phyloP scores from a whole-genome alignment of 768 basidiomycete genomes.

The Amanita subjunquillea region DNA sequence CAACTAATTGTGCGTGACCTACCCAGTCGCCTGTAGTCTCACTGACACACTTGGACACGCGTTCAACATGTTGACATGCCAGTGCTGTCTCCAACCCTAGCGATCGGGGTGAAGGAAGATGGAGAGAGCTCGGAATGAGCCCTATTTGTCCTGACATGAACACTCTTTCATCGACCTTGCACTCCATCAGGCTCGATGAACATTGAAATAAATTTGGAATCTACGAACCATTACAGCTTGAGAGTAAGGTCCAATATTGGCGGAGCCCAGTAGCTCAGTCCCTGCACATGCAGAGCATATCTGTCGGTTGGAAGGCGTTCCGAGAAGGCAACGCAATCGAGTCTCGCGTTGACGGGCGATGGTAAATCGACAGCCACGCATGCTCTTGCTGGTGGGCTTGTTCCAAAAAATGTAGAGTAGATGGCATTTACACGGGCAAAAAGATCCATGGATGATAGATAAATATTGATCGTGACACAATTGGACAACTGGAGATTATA shows the following conservation, averaged over 20 bases:
- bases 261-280: constrained; percentile 99
- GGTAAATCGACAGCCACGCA: constrained; percentile 80
- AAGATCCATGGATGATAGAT: constrained; percentile 71
- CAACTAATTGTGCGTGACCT: constrained; percentile 49
- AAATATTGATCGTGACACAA: constrained; percentile 71
- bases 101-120: constrained; percentile 50
- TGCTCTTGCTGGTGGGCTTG: constrained; percentile 89
- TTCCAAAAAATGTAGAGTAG: constrained; percentile 78
- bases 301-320: constrained; percentile 33
- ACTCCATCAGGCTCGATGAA: not conserved
- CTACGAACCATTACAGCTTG: constrained; percentile 74
- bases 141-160: constrained; percentile 96
- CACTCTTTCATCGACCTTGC: constrained; percentile 62
- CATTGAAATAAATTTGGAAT: not conserved
- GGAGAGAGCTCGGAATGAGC: constrained; percentile 64
- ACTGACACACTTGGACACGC: constrained; percentile 53
- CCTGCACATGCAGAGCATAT: constrained; percentile 85
- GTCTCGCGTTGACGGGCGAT: constrained; percentile 37
- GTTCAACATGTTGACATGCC: constrained; percentile 67
- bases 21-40: constrained; percentile 48
- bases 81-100: constrained; percentile 62
- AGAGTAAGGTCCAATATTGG: constrained; percentile 98
- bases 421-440: constrained; percentile 71
- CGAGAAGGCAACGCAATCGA: constrained; percentile 78
- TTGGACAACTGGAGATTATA: constrained; percentile 43